Evolutionary conservation across 352 stramenopile genomes (phyloP).

Genomic region (Globisporangium spinosum): DNA sequence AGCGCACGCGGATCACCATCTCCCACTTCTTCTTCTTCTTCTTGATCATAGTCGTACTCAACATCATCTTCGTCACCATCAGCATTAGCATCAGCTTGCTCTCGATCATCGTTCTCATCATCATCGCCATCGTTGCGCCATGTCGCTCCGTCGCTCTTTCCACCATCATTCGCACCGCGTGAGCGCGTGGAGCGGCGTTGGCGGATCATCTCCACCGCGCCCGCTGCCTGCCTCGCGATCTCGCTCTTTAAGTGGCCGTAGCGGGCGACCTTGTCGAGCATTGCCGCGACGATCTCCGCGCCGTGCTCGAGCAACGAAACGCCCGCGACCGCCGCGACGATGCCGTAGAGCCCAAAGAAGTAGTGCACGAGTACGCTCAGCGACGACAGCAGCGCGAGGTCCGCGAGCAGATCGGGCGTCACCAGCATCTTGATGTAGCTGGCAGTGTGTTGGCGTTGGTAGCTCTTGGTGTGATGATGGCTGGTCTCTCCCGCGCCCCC

Average conservation of each 20-base stretch:
- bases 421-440: background rate
- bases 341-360: slow-evolving; percentile 49
- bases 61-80: background rate
- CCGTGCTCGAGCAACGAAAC: slow-evolving; percentile 43
- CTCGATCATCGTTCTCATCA: background rate
- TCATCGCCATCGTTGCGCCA: background rate
- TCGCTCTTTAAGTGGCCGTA: background rate
- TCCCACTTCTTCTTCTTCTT: background rate
- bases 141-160: slow-evolving; percentile 2
- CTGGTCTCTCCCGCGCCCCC: slow-evolving; percentile 6
- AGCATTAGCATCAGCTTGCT: background rate
- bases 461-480: background rate
- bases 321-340: slow-evolving; percentile 37
- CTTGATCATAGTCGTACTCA: background rate
- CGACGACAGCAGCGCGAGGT: slow-evolving; percentile 53
- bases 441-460: background rate
- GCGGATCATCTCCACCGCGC: background rate
- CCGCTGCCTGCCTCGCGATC: slow-evolving; percentile 5
- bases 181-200: background rate
- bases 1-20: slow-evolving; percentile 11
- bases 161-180: background rate
- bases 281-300: background rate
- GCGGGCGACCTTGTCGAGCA: slow-evolving; percentile 2
- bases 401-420: slow-evolving; percentile 37
- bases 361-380: slow-evolving; percentile 67